Evolutionary conservation across 306 rosid genomes (phyloP).

Genomic region (Cajanus cajan): DNA sequence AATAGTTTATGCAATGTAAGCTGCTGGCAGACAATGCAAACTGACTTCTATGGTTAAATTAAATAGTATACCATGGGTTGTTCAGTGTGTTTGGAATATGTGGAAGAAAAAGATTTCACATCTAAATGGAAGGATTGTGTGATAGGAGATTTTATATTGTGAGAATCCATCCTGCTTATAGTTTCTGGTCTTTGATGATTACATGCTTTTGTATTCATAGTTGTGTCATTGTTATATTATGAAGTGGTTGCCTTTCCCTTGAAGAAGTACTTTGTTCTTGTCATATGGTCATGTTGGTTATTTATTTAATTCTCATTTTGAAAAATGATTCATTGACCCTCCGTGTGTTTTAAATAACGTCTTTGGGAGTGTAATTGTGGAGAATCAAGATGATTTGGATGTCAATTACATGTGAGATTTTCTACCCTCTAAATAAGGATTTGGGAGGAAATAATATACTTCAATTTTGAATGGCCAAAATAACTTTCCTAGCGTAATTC

Average conservation of each 20-base stretch:
- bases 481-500: too few relatives aligned
- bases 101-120: conserved; percentile 26
- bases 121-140: conserved; percentile 27
- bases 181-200: conserved; percentile 14
- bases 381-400: too few relatives aligned
- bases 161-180: conserved; percentile 32
- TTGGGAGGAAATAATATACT: too few relatives aligned
- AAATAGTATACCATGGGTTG: conserved; percentile 12
- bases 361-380: too few relatives aligned
- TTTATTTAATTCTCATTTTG: background rate
- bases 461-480: too few relatives aligned
- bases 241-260: conserved; percentile 16
- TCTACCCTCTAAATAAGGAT: too few relatives aligned
- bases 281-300: background rate
- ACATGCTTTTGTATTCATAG: conserved; percentile 31
- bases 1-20: conserved; percentile 82
- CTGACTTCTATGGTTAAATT: conserved; percentile 16
- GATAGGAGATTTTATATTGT: conserved; percentile 11
- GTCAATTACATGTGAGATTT: too few relatives aligned
- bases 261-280: background rate
- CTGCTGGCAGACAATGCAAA: background rate
- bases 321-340: background rate
- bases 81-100: conserved; percentile 33
- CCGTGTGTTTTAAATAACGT: too few relatives aligned
- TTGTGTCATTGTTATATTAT: conserved; percentile 16